Conservation (phyloP, 306 rosid species). For the Ormosia emarginata region DNA sequence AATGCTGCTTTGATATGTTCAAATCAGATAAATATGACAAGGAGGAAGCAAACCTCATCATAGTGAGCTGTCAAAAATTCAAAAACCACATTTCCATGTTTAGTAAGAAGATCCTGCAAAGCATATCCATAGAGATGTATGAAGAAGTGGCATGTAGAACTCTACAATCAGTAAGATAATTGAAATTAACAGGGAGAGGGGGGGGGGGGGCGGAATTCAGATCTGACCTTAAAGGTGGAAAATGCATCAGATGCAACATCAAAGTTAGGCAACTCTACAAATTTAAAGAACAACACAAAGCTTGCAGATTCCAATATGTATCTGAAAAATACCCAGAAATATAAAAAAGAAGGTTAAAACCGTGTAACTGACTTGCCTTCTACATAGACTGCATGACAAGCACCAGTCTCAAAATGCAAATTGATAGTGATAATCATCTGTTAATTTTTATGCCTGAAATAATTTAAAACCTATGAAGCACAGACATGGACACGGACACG, state of each 20-base stretch:
- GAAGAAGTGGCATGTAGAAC: constrained; percentile 8
- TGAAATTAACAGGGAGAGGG: neutral
- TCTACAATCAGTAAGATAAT: constrained; percentile 21
- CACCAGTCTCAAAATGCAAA: neutral
- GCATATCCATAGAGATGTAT: constrained; percentile 13
- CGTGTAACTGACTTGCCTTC: constrained; percentile 21
- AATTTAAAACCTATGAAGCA: neutral
- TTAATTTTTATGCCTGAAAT: neutral
- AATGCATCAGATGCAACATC: constrained; percentile 96
- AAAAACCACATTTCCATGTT: constrained; percentile 66
- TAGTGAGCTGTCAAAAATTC: constrained; percentile 76
- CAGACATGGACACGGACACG: no score
- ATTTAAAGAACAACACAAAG: constrained; percentile 89
- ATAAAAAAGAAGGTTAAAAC: constrained; percentile 34
- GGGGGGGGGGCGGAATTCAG: neutral
- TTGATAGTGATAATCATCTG: neutral
- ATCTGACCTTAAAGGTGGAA: constrained; percentile 88
- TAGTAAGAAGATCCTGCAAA: constrained; percentile 87
- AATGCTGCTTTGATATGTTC: constrained; percentile 22
- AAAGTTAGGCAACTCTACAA: constrained; percentile 83
- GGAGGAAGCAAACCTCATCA: constrained; percentile 59
- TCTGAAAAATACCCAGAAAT: constrained; percentile 61
- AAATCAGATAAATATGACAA: constrained; percentile 28
- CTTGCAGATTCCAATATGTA: constrained; percentile 91
- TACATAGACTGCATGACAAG: neutral